These are phyloP conservation scores for Tripidium arundinaceum DNA, from an alignment of 202 grass and related monocot genomes.

Conservation along the genomic window DNA sequence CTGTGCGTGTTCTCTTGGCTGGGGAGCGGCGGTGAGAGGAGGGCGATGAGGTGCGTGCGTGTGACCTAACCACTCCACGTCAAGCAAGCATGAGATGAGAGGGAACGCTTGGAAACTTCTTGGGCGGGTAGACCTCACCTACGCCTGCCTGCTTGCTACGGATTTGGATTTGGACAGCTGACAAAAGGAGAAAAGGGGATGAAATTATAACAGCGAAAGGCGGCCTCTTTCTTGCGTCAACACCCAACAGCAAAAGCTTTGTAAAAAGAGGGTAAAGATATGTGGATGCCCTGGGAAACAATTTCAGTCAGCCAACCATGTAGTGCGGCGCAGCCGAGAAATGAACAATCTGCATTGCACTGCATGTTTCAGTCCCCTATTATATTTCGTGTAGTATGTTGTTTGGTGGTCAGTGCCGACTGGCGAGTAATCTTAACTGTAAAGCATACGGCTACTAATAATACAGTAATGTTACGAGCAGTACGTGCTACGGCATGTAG, in stretches of 20 bases:
- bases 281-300: constrained; percentile 10
- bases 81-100: neutral
- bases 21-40: too few relatives aligned
- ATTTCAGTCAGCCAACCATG: neutral
- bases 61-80: constrained; percentile 41
- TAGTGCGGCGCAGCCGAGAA: neutral
- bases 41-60: constrained; percentile 1
- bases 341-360: neutral
- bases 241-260: constrained; percentile 18
- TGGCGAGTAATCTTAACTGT: constrained; percentile 2
- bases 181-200: neutral
- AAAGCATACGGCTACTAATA: constrained; percentile 6
- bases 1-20: neutral
- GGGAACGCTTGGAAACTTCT: constrained; percentile 19
- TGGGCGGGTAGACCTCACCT: neutral
- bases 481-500: neutral
- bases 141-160: neutral
- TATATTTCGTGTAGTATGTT: neutral
- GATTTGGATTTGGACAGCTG: constrained; percentile 26
- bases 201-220: neutral
- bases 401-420: neutral
- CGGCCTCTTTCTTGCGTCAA: neutral
- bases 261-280: constrained; percentile 22
- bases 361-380: neutral
- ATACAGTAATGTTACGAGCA: neutral